phyloP scores from a whole-genome alignment of 495 filamentous ascomycete genomes.

The Gamarada debralockiae region DNA sequence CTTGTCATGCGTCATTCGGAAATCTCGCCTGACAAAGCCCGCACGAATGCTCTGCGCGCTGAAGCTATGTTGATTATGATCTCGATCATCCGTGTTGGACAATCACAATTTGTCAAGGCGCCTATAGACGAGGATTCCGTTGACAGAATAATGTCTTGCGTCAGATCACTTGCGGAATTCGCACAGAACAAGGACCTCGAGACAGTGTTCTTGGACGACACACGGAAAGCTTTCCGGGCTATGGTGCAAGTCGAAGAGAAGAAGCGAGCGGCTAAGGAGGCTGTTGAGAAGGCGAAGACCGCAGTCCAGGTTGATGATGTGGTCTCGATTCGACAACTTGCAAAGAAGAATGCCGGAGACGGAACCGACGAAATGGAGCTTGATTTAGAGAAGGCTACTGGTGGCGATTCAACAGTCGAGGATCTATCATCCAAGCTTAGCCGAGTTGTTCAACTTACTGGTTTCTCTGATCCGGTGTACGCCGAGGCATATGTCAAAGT shows the following conservation, averaged over 20 bases:
- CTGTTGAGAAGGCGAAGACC: conserved; percentile 85
- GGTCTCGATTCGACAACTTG: conserved; percentile 84
- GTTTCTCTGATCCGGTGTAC: conserved; percentile 98
- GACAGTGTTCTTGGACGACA: conserved; percentile 91
- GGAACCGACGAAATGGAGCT: conserved; percentile 80
- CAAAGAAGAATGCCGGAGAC: conserved; percentile 85
- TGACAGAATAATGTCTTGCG: conserved; percentile 95
- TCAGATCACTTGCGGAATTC: conserved; percentile 90
- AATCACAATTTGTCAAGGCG: conserved; percentile 95
- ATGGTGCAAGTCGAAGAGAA: conserved; percentile 98
- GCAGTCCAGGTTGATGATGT: conserved; percentile 96
- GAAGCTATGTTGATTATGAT: conserved; percentile 99
- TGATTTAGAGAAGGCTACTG: conserved; percentile 91
- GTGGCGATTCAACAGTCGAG: conserved; percentile 79
- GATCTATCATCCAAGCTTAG: conserved; percentile 90
- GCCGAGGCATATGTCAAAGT: conserved; percentile 98
- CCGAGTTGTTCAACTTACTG: conserved; percentile 94
- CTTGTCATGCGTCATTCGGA: conserved; percentile 97
- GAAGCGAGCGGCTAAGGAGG: conserved; percentile 89
- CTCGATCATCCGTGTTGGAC: conserved; percentile 89
- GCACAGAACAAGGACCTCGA: conserved; percentile 84
- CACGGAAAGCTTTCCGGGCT: conserved; percentile 91
- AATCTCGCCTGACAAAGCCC: conserved; percentile 78
- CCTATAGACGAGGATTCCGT: conserved; percentile 98
- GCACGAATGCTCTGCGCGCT: conserved; percentile 90